Evolutionary conservation across 2,329 filamentous ascomycete genomes (phyloP).

Genomic region (Diplodia sapinea): DNA sequence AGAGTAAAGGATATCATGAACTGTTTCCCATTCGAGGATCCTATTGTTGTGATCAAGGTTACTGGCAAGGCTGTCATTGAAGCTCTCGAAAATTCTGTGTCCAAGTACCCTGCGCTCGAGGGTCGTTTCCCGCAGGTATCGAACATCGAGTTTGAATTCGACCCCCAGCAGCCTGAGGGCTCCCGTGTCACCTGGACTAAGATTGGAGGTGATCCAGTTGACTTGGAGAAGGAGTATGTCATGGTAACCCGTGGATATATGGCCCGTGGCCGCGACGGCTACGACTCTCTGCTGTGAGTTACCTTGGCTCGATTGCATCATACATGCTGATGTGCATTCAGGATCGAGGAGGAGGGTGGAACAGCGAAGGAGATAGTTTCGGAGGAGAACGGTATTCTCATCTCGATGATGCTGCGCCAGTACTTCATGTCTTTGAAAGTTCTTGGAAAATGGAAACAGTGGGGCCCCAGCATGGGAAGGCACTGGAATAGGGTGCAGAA

Average conservation of each 20-base stretch:
- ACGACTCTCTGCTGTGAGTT: slow-evolving; percentile 27
- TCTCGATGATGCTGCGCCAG: slow-evolving; percentile 84
- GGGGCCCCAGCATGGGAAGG: slow-evolving; percentile 64
- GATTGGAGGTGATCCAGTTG: slow-evolving; percentile 66
- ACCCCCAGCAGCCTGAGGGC: slow-evolving; percentile 65
- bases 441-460: slow-evolving; percentile 77
- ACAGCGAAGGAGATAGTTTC: slow-evolving; percentile 77
- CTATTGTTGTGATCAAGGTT: slow-evolving; percentile 76
- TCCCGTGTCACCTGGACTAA: slow-evolving; percentile 67
- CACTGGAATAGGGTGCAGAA: slow-evolving; percentile 73
- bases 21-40: slow-evolving; percentile 92
- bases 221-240: slow-evolving; percentile 69
- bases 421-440: slow-evolving; percentile 89
- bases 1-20: slow-evolving; percentile 82
- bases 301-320: slow-evolving; percentile 21
- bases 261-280: slow-evolving; percentile 71
- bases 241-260: slow-evolving; percentile 87
- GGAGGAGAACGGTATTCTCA: slow-evolving; percentile 85
- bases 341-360: slow-evolving; percentile 75
- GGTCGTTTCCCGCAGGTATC: slow-evolving; percentile 86
- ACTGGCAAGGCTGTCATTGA: slow-evolving; percentile 74
- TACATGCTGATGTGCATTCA: slow-evolving; percentile 46
- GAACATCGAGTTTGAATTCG: slow-evolving; percentile 77
- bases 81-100: slow-evolving; percentile 85
- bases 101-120: slow-evolving; percentile 80